Evolutionary conservation across 1,139 yeast species (phyloP), one percentile per base, ranked within the genome.

Genomic region (Geotrichum phurueaensis): DNA sequence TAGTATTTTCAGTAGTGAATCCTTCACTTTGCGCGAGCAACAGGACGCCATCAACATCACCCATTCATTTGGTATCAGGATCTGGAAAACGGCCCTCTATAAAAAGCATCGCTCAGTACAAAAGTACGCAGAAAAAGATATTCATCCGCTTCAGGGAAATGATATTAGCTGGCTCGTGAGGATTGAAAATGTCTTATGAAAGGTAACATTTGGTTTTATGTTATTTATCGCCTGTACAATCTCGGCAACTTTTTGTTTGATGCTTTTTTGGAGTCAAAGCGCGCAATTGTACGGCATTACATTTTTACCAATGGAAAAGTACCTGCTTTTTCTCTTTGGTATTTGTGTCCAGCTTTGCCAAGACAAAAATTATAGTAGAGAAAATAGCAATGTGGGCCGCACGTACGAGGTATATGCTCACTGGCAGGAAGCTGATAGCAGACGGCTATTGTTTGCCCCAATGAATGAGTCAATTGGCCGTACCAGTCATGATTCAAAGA

Each of bases 51-150:
- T 94, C 72, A 94, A 94, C 70, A 86, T 89, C 59, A 91, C 98
- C 1, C 99, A 95, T 76, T 99, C 99, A 0, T 94, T 94, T 71
- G 99, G 99, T 80, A 91, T 94, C 59, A 87, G 96, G 73, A 89
- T 94, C 68, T 94, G 99, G 99, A 94, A 94, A 71, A 99, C 99
- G 0, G 97, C 99, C 1, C 79, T 94, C 63, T 94, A 94, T 75
- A 94, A 95, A 71, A 95, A 94, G 73, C 82, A 83, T 63, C 84
- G 99, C 68, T 89, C 97, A 1, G 98, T 94, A 45, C 96, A 96
- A 65, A 80, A 86, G 36, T 85, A 91, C 61, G 98, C 99, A 0
- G 96, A 90, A 62, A 90, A 89, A 64, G 99, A 95, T 77, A 89
- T 94, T 66, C 98, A 92, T 73, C 92, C 89, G 64, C 83, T 88